phyloP scores from a whole-genome alignment of 2,329 filamentous ascomycete genomes.

The Chaetomiaceae sp. region DNA sequence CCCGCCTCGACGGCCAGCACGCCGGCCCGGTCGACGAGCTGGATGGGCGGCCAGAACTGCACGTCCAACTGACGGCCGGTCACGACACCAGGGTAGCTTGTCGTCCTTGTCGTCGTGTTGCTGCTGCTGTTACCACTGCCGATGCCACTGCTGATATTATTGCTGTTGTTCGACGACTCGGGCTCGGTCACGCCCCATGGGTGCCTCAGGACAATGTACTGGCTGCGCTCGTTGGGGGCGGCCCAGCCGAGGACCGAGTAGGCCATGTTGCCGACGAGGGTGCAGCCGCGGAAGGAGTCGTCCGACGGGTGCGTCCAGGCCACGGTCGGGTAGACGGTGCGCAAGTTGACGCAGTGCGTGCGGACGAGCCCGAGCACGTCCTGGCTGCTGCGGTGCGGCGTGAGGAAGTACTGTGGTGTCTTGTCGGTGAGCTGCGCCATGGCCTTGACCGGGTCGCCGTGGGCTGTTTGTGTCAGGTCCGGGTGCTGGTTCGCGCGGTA shows the following conservation, averaged over 20 bases:
- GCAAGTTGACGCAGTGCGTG: slow-evolving; percentile 36
- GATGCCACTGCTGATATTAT: too few relatives aligned
- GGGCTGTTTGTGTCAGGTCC: slow-evolving; percentile 38
- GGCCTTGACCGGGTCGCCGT: slow-evolving; percentile 41
- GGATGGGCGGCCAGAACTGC: slow-evolving; percentile 20
- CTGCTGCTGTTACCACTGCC: too few relatives aligned
- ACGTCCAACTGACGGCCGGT: slow-evolving; percentile 33
- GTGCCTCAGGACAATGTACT: slow-evolving; percentile 31
- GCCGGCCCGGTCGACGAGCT: slow-evolving; percentile 18
- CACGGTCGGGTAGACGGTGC: slow-evolving; percentile 40
- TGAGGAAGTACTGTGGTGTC: slow-evolving; percentile 7
- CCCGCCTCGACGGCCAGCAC: slow-evolving; percentile 24
- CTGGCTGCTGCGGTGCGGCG: slow-evolving; percentile 2
- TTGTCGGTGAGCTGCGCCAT: slow-evolving; percentile 38
- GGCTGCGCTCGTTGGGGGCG: slow-evolving; percentile 28
- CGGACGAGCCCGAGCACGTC: slow-evolving; percentile 38
- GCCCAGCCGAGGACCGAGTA: slow-evolving; percentile 41
- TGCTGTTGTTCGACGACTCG: too few relatives aligned
- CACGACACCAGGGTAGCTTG: slow-evolving; percentile 37
- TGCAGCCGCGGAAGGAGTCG: slow-evolving; percentile 35
- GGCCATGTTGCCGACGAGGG: slow-evolving; percentile 42
- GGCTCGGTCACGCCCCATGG: slow-evolving; percentile 42
- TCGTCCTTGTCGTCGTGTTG: too few relatives aligned
- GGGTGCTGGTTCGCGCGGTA: slow-evolving; percentile 28
- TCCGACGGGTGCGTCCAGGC: slow-evolving; percentile 39